These are phyloP conservation scores for Neofusicoccum cordaticola DNA, from an alignment of 2,329 filamentous ascomycete genomes.

Conservation along the genomic window DNA sequence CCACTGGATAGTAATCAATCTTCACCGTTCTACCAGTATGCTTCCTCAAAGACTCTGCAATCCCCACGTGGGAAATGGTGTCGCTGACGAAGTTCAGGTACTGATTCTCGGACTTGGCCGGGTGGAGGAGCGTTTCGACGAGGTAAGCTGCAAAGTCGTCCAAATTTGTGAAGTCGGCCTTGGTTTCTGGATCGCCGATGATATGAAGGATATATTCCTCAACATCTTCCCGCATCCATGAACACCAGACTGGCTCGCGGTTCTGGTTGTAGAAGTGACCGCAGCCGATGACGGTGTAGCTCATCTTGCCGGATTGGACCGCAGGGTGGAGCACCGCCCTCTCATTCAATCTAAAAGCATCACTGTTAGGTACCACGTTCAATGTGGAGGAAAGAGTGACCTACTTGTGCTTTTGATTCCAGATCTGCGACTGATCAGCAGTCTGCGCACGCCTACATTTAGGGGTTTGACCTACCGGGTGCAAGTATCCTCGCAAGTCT, in stretches of 20 bases:
- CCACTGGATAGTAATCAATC: slow-evolving; percentile 12
- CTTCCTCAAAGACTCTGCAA: slow-evolving; percentile 22
- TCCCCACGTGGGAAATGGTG: slow-evolving; percentile 24
- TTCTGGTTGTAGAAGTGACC: slow-evolving; percentile 32
- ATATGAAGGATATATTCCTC: slow-evolving; percentile 25
- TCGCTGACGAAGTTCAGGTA: slow-evolving; percentile 27
- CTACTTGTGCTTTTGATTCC: neutral
- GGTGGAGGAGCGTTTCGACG: slow-evolving; percentile 25
- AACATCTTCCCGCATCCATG: slow-evolving; percentile 24
- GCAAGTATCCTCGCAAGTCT: slow-evolving; percentile 23
- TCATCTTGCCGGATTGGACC: slow-evolving; percentile 24
- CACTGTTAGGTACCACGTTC: slow-evolving; percentile 16
- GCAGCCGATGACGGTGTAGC: slow-evolving; percentile 32
- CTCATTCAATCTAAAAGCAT: slow-evolving; percentile 23
- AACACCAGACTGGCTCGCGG: slow-evolving; percentile 28
- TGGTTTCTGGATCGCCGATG: slow-evolving; percentile 24
- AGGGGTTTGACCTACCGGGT: slow-evolving; percentile 14
- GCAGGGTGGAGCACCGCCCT: slow-evolving; percentile 23
- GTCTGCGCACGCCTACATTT: neutral
- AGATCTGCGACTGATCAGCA: neutral
- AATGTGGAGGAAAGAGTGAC: neutral
- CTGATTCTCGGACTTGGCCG: slow-evolving; percentile 24
- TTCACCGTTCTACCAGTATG: slow-evolving; percentile 22
- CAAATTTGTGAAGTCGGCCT: slow-evolving; percentile 26
- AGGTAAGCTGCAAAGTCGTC: slow-evolving; percentile 28